These are phyloP conservation scores for Ogataea corticis DNA, from an alignment of 805 yeast species.

Conservation along the genomic window DNA sequence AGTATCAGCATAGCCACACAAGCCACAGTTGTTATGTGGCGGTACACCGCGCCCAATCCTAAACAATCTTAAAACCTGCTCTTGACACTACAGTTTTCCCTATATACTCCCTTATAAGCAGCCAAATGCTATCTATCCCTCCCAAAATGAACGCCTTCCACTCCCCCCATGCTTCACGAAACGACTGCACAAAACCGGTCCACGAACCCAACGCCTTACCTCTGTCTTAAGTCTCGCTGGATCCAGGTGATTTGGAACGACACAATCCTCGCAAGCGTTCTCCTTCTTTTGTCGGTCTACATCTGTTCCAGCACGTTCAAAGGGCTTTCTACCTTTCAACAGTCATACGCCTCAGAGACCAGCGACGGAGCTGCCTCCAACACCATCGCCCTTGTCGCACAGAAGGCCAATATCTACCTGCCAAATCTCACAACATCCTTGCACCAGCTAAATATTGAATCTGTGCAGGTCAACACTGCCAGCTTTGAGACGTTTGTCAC, in stretches of 20 bases:
- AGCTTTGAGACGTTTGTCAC: constrained; percentile 9
- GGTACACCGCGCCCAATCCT: background rate
- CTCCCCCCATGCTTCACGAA: background rate
- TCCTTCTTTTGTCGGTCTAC: constrained; percentile 1
- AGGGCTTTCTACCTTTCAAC: background rate
- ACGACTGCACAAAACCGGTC: constrained; percentile 27
- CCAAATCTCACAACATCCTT: no score
- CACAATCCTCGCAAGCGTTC: constrained; percentile 7
- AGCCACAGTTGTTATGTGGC: background rate
- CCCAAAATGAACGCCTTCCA: no score
- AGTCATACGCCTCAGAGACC: background rate
- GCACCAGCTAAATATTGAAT: background rate
- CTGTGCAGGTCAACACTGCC: background rate
- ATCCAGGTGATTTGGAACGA: constrained; percentile 19
- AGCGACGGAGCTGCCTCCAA: no score
- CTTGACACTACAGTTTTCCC: background rate
- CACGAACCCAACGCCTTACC: constrained; percentile 22
- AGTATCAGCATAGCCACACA: no score
- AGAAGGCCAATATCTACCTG: no score
- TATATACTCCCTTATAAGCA: no score
- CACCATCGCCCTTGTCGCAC: no score
- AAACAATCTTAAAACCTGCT: background rate
- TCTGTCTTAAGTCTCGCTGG: constrained; percentile 28
- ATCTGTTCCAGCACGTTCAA: background rate
- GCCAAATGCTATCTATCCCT: no score